phyloP scores from a whole-genome alignment of 2,329 filamentous ascomycete genomes.

The Colletotrichum tropicicola region DNA sequence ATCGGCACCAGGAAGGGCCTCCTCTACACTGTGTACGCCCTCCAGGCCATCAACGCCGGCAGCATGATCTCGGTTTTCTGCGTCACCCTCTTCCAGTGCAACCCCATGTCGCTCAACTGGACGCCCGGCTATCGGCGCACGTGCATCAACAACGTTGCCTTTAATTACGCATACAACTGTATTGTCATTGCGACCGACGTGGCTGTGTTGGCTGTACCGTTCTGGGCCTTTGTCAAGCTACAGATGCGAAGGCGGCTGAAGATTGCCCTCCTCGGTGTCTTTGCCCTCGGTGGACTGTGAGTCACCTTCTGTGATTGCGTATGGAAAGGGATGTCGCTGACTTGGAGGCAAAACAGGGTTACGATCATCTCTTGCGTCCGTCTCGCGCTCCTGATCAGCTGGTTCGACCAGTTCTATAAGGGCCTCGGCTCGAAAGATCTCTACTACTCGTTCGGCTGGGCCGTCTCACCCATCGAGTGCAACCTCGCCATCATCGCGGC shows the following conservation, averaged over 20 bases:
- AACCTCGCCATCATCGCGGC: slow-evolving; percentile 48
- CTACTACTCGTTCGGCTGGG: slow-evolving; percentile 38
- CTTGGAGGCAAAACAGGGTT: slow-evolving; percentile 28
- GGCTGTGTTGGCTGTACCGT: slow-evolving; percentile 44
- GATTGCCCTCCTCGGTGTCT: slow-evolving; percentile 47
- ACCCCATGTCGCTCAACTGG: slow-evolving; percentile 39
- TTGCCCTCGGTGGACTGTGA: slow-evolving; percentile 46
- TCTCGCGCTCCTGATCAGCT: slow-evolving; percentile 36
- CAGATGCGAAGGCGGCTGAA: slow-evolving; percentile 48
- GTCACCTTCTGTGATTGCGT: slow-evolving; percentile 21
- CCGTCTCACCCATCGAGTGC: slow-evolving; percentile 41
- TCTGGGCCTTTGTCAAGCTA: slow-evolving; percentile 49
- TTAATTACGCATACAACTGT: slow-evolving; percentile 37
- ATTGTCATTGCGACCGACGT: slow-evolving; percentile 39
- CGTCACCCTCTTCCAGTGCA: slow-evolving; percentile 45
- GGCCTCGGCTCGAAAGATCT: slow-evolving; percentile 30
- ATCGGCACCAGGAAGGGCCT: slow-evolving; percentile 44
- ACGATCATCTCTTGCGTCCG: slow-evolving; percentile 39
- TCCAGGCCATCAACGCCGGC: slow-evolving; percentile 40
- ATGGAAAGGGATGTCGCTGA: not conserved
- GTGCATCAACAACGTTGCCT: slow-evolving; percentile 30
- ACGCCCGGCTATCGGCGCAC: slow-evolving; percentile 9
- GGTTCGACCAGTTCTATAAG: slow-evolving; percentile 33
- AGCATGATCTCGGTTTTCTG: slow-evolving; percentile 42
- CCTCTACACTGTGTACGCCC: slow-evolving; percentile 38